Evolutionary conservation across 75 land plant species (phyloP).

Genomic region (Isoetes taiwanensis): DNA sequence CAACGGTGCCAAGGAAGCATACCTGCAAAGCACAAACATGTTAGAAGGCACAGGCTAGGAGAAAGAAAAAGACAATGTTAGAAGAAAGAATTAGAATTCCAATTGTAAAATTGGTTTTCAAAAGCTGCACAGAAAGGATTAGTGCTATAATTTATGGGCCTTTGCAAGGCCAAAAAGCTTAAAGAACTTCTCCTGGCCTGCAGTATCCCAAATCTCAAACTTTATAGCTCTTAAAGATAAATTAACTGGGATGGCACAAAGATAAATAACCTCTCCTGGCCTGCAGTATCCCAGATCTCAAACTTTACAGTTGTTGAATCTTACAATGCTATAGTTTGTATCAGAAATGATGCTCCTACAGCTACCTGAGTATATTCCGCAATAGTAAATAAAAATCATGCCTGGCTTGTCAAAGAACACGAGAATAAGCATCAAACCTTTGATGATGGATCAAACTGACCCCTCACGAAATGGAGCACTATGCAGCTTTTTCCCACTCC

Average conservation of each 20-base stretch:
- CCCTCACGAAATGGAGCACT: constrained; percentile 94
- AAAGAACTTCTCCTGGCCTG: constrained; percentile 88
- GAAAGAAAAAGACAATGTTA: too few relatives aligned
- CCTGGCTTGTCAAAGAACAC: neutral
- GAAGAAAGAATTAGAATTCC: too few relatives aligned
- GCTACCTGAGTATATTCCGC: constrained; percentile 60
- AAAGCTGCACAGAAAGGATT: too few relatives aligned
- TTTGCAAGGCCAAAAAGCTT: too few relatives aligned
- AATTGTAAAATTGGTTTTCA: too few relatives aligned
- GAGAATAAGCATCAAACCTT: constrained; percentile 36
- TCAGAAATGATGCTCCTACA: constrained; percentile 94
- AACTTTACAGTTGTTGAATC: constrained; percentile 83
- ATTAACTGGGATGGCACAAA: neutral
- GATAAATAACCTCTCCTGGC: constrained; percentile 72
- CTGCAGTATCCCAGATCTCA: constrained; percentile 99
- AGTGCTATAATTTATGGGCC: too few relatives aligned
- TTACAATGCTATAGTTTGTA: constrained; percentile 87
- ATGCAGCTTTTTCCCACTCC: constrained; percentile 99
- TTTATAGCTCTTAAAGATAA: too few relatives aligned
- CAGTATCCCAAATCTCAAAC: constrained; percentile 99
- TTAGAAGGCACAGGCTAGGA: too few relatives aligned
- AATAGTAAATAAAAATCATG: neutral
- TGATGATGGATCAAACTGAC: constrained; percentile 94
- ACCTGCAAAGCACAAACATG: too few relatives aligned
- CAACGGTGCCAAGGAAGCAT: constrained; percentile 93